A percentile compares a stretch with the other conserved stretches of the same genome.
These are phyloP conservation scores for Saraca asoca DNA, from an alignment of 331 rosid species.

Conservation along the genomic window DNA sequence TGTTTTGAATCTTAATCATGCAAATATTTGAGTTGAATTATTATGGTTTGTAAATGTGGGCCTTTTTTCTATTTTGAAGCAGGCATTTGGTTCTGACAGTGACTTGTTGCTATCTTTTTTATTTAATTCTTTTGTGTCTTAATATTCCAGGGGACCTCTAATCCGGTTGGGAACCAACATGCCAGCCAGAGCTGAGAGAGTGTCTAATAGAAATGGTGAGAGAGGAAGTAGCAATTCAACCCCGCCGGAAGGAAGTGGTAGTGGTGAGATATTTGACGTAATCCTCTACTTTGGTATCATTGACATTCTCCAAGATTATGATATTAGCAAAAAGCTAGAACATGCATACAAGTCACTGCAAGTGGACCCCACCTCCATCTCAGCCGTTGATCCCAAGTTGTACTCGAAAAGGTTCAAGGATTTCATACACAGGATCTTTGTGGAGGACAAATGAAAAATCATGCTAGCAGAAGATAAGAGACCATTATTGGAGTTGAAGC, in stretches of 20 bases:
- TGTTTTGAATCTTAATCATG: constrained; percentile 23
- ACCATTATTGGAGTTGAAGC: constrained; percentile 23
- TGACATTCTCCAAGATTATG: constrained; percentile 46
- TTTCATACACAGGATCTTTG: constrained; percentile 62
- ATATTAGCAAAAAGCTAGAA: constrained; percentile 53
- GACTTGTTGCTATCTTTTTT: too few relatives aligned
- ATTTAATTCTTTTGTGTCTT: not conserved
- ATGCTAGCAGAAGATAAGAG: constrained; percentile 27
- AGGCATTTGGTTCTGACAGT: not conserved
- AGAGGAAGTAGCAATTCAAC: constrained; percentile 48
- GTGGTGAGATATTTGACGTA: constrained; percentile 48
- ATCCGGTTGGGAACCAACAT: constrained; percentile 62
- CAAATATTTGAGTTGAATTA: constrained; percentile 23
- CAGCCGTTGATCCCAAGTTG: constrained; percentile 60
- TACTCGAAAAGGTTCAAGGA: constrained; percentile 59
- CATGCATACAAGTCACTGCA: constrained; percentile 68
- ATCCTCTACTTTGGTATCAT: constrained; percentile 68
- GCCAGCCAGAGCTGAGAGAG: constrained; percentile 57
- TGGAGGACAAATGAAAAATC: constrained; percentile 50
- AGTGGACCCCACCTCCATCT: constrained; percentile 61
- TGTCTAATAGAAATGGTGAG: constrained; percentile 39
- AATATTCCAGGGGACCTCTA: constrained; percentile 53
- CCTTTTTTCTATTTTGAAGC: not conserved
- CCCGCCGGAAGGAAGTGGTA: constrained; percentile 31
- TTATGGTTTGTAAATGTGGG: constrained; percentile 6